These are phyloP conservation scores for Pezizomycotina sp. DNA, from an alignment of 2,329 filamentous ascomycete species.

Conservation along the genomic window DNA sequence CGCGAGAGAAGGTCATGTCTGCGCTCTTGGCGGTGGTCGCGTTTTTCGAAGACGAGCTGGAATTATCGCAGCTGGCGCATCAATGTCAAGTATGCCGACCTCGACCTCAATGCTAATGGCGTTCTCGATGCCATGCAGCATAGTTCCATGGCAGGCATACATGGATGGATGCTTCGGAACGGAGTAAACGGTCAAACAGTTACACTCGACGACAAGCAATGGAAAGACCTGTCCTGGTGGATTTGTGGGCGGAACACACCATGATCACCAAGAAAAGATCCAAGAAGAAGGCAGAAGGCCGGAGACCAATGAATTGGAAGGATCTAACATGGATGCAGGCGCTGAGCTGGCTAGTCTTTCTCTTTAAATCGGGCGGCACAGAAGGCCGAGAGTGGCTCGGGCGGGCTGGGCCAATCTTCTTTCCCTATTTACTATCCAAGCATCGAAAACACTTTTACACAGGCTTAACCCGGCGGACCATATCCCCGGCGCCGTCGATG, in stretches of 20 bases:
- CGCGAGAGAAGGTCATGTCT: constrained; percentile 6
- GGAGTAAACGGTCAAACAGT: too few species aligned
- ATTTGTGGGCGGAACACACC: neutral
- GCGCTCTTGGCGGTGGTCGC: constrained; percentile 6
- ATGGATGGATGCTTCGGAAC: too few species aligned
- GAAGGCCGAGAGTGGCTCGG: constrained; percentile 4
- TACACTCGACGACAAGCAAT: constrained; percentile 2
- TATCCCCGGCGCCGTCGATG: constrained; percentile 7
- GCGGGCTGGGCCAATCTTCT: constrained; percentile 7
- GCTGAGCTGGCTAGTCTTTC: constrained; percentile 5
- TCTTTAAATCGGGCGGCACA: neutral
- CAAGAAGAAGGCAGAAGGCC: constrained; percentile 3
- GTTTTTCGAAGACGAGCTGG: constrained; percentile 6
- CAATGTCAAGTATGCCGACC: constrained; percentile 2
- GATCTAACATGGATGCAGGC: neutral
- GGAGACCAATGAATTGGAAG: neutral
- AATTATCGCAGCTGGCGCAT: constrained; percentile 5
- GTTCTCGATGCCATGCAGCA: too few species aligned
- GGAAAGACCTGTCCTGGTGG: constrained; percentile 4
- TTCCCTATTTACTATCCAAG: constrained; percentile 3
- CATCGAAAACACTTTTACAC: constrained; percentile 1
- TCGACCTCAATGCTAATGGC: constrained; percentile 1
- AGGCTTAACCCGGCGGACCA: constrained; percentile 7
- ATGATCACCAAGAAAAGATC: constrained; percentile 3
- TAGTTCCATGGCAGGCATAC: too few species aligned